Conservation (phyloP, 345 rosid genomes). For the Mangifera indica region DNA sequence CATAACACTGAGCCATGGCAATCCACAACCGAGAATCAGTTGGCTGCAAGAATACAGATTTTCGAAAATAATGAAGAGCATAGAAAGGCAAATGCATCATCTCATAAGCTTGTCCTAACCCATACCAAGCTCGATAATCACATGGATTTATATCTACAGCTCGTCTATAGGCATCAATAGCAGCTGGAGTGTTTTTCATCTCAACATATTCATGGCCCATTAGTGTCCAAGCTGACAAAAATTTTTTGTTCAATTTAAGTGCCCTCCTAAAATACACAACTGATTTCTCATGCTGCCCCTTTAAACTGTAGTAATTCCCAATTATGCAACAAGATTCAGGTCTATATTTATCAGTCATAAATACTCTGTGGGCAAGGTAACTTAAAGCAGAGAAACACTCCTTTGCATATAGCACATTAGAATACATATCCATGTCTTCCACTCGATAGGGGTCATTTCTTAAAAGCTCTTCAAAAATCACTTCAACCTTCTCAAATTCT, state of each 20-base stretch:
- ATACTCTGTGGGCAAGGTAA: constrained; percentile 87
- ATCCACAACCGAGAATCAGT: constrained; percentile 93
- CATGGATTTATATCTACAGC: constrained; percentile 90
- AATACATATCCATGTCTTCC: constrained; percentile 97
- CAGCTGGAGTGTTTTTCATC: constrained; percentile 97
- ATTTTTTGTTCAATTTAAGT: constrained; percentile 85
- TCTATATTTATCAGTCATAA: constrained; percentile 83
- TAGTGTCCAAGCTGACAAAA: constrained; percentile 94
- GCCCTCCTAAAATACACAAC: constrained; percentile 94
- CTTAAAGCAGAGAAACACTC: constrained; percentile 88
- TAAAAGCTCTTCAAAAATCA: constrained; percentile 80
- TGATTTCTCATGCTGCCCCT: constrained; percentile 93
- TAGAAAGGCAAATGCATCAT: constrained; percentile 93
- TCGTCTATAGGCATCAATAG: constrained; percentile 89
- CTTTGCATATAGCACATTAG: constrained; percentile 91
- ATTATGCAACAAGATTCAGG: constrained; percentile 98
- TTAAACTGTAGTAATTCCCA: constrained; percentile 95
- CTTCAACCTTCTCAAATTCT: constrained; percentile 95
- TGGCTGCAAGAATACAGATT: constrained; percentile 87
- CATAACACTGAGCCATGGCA: constrained; percentile 96
- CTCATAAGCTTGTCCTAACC: constrained; percentile 94
- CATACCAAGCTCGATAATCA: constrained; percentile 98
- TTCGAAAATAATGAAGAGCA: constrained; percentile 92
- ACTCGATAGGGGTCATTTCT: constrained; percentile 85
- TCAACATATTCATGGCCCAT: constrained; percentile 98